Base-by-base conservation (phyloP, 2,329 filamentous ascomycete genomes). In the Scortechinia acanthostroma region DNA sequence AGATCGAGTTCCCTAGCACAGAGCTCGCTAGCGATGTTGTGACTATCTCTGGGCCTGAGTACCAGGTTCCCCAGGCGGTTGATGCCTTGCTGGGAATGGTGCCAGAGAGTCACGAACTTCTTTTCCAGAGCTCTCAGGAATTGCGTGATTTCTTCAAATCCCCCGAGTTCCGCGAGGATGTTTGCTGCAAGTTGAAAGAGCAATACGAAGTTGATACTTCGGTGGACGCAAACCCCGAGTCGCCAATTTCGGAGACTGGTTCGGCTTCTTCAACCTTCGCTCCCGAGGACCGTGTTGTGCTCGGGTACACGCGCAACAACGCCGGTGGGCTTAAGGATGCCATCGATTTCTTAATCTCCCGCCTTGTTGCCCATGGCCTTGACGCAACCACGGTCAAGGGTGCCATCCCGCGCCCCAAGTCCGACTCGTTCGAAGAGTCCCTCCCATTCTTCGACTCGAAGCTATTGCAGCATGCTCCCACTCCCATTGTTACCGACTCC, bases 71-170 rank as follows among this genome's bases (percentile, higher is more conserved):
- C 50, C 87, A 95, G 61, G 95, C 91, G 55, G 90, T 96, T 43
- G 93, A 98, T 62, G 90, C 93, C 58, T 91, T 98, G 55, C 69
- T 98, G 66, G 91, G 91, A 55, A 96, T 98, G 90, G 91, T 98
- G 42, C 93, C 93, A 3, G 91, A 97, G 67, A 91, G 84, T 53
- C 93, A 98, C 59, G 91, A 96, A 57, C 77, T 98, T 51, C 79
- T 93, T 40, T 80, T 98, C 55, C 82, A 86, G 49, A 84, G 85
- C 49, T 85, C 83, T 2, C 69, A 80, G 3, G 80, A 89, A 48
- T 70, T 98, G 50, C 82, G 87, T 55, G 84, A 86, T 52, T 95
- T 88, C 58, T 77, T 98, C 50, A 80, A 85, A 58, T 91, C 88
- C 22, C 72, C 83, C 3, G 85, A 91, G 33, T 97, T 96, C 63